A percentile compares a stretch with the other conserved stretches of the same genome.
phyloP scores from a whole-genome alignment of 805 yeast species.

The Candida sakaeoensis region DNA sequence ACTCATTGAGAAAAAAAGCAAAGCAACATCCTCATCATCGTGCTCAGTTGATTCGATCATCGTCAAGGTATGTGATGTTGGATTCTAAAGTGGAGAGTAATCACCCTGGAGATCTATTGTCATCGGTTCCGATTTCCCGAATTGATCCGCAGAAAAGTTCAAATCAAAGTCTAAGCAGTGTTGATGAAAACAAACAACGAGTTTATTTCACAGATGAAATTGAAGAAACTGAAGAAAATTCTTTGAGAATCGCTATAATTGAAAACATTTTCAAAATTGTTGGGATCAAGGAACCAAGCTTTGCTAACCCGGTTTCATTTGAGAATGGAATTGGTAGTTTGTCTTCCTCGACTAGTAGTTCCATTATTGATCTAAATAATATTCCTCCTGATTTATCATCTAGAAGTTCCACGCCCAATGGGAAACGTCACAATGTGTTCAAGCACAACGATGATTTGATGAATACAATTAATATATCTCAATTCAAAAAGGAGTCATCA shows the following conservation, averaged over 20 bases:
- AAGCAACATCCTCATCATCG: constrained; percentile 6
- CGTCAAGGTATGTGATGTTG: constrained; percentile 41
- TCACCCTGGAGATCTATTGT: constrained; percentile 82
- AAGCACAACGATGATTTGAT: constrained; percentile 5
- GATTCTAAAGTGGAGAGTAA: constrained; percentile 50
- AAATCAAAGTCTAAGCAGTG: neutral
- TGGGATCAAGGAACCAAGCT: constrained; percentile 48
- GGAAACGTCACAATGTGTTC: constrained; percentile 4
- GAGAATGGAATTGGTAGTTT: neutral
- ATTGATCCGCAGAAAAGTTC: neutral
- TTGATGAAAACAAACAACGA: constrained; percentile 7
- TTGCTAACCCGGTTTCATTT: neutral
- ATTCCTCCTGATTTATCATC: neutral
- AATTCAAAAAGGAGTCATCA: constrained; percentile 1
- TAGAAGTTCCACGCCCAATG: constrained; percentile 5
- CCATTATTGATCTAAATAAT: constrained; percentile 20
- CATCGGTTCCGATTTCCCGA: constrained; percentile 67
- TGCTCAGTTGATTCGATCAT: constrained; percentile 12
- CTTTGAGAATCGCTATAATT: constrained; percentile 58
- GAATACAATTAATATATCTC: constrained; percentile 8
- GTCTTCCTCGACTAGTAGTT: constrained; percentile 24
- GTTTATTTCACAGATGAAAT: constrained; percentile 45
- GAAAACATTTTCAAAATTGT: constrained; percentile 67
- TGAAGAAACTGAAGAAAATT: constrained; percentile 69
- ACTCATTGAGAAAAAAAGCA: neutral